Evolutionary conservation across 2,329 filamentous ascomycete genomes (phyloP).

Genomic region (Diatrype stigma): DNA sequence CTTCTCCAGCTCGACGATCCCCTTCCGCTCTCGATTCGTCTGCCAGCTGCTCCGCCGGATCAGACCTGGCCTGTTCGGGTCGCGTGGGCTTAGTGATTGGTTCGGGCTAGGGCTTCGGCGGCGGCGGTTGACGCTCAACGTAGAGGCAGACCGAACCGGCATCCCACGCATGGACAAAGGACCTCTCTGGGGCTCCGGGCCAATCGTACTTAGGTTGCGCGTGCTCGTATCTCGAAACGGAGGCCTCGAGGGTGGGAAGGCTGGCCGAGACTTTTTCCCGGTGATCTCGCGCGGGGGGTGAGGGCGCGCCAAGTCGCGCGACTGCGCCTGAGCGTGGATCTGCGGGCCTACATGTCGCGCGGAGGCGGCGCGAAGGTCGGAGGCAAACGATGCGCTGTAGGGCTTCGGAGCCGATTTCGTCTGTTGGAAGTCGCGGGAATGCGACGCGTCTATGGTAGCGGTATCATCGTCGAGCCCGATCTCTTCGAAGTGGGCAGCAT

Average conservation of each 20-base stretch:
- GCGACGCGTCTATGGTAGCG: slow-evolving; percentile 27
- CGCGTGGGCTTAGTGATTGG: slow-evolving; percentile 38
- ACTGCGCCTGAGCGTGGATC: slow-evolving; percentile 18
- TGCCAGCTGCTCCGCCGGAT: slow-evolving; percentile 68
- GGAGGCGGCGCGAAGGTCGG: slow-evolving; percentile 36
- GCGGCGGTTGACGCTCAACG: slow-evolving; percentile 34
- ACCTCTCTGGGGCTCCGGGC: slow-evolving; percentile 23
- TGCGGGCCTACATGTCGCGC: slow-evolving; percentile 24
- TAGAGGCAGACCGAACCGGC: slow-evolving; percentile 35
- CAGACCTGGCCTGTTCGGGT: slow-evolving; percentile 35
- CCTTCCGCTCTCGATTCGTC: slow-evolving; percentile 60
- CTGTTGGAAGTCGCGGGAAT: slow-evolving; percentile 31
- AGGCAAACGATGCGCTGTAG: slow-evolving; percentile 44
- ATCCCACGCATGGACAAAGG: slow-evolving; percentile 30
- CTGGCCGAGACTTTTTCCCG: slow-evolving; percentile 33
- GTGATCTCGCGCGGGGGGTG: slow-evolving; percentile 31
- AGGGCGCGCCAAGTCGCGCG: slow-evolving; percentile 23
- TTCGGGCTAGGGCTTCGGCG: slow-evolving; percentile 50
- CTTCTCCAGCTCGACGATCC: slow-evolving; percentile 65
- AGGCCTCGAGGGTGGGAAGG: slow-evolving; percentile 41
- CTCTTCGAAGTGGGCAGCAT: slow-evolving; percentile 85
- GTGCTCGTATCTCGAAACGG: slow-evolving; percentile 44
- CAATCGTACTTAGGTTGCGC: slow-evolving; percentile 30
- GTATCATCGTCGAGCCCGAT: slow-evolving; percentile 79
- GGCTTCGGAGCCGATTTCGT: slow-evolving; percentile 39